A percentile compares a stretch with the other conserved stretches of the same genome.
Evolutionary conservation across 306 rosid species (phyloP).

Genomic region (Vigna radiata): DNA sequence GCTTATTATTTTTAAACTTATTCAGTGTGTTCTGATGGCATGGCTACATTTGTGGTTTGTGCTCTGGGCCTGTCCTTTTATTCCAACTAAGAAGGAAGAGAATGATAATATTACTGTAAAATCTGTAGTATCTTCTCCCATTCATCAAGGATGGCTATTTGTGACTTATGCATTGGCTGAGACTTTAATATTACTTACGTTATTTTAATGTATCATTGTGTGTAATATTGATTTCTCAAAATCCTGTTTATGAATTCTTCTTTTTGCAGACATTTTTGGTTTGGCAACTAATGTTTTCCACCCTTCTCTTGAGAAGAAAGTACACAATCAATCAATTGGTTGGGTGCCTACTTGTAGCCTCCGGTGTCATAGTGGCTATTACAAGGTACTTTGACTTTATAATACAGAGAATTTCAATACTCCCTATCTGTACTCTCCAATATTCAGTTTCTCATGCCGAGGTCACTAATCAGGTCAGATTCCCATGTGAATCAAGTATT

Average conservation of each 20-base stretch:
- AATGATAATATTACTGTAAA: slow-evolving; percentile 20
- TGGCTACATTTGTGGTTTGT: slow-evolving; percentile 8
- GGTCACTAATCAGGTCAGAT: slow-evolving; percentile 33
- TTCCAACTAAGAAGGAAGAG: slow-evolving; percentile 20
- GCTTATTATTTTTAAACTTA: slow-evolving; percentile 28
- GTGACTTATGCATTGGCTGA: slow-evolving; percentile 11
- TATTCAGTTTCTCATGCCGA: slow-evolving; percentile 36
- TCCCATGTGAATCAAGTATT: not conserved
- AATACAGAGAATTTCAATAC: slow-evolving; percentile 29
- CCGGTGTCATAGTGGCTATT: slow-evolving; percentile 78
- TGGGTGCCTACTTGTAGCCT: slow-evolving; percentile 82
- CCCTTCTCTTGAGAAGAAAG: slow-evolving; percentile 68
- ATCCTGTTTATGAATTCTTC: slow-evolving; percentile 30
- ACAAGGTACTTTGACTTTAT: slow-evolving; percentile 65
- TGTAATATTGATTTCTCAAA: slow-evolving; percentile 34
- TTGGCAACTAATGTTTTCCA: slow-evolving; percentile 84
- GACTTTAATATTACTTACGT: slow-evolving; percentile 6
- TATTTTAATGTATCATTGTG: slow-evolving; percentile 22
- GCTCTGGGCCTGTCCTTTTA: slow-evolving; percentile 12
- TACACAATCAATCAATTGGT: slow-evolving; percentile 72
- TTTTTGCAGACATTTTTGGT: slow-evolving; percentile 84
- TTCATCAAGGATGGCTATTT: slow-evolving; percentile 18
- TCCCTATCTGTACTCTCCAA: slow-evolving; percentile 21
- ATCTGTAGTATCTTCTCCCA: slow-evolving; percentile 26
- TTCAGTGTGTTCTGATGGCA: slow-evolving; percentile 15